Percentiles rank a stretch among this genome's conserved stretches.
Evolutionary conservation across 495 filamentous ascomycete genomes (phyloP).

Genomic region (Polyplosphaeria fusca): DNA sequence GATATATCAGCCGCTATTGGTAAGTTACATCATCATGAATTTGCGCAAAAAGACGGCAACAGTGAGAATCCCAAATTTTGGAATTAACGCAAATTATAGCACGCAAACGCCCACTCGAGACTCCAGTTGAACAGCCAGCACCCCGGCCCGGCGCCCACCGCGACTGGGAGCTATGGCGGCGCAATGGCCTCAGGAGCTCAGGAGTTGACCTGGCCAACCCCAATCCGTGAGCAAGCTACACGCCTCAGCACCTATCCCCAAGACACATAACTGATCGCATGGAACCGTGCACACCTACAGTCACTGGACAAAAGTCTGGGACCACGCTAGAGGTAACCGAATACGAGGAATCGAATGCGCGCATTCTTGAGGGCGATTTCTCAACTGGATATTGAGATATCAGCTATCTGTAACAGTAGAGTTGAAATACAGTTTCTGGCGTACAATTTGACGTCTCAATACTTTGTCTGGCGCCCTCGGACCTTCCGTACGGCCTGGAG

Average conservation of each 20-base stretch:
- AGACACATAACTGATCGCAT: background rate
- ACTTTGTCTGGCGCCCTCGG: too few relatives aligned
- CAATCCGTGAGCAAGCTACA: slow-evolving; percentile 18
- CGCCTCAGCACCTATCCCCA: slow-evolving; percentile 12
- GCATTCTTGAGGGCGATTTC: too few relatives aligned
- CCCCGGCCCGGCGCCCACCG: slow-evolving; percentile 11
- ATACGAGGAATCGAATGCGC: too few relatives aligned
- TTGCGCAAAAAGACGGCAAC: background rate
- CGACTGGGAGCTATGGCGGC: slow-evolving; percentile 10
- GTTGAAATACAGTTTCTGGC: too few relatives aligned
- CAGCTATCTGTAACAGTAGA: too few relatives aligned
- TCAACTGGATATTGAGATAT: too few relatives aligned
- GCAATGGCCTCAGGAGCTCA: slow-evolving; percentile 7
- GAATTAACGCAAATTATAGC: slow-evolving; percentile 3
- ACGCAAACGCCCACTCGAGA: background rate
- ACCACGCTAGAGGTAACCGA: too few relatives aligned
- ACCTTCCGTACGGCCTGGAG: too few relatives aligned
- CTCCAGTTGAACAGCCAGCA: slow-evolving; percentile 4
- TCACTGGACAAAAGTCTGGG: too few relatives aligned
- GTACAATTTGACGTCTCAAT: too few relatives aligned
- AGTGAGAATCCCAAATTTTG: background rate
- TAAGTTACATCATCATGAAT: background rate
- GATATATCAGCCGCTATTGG: too few relatives aligned
- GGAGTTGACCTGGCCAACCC: background rate
- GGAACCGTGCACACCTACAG: slow-evolving; percentile 10